Evolutionary conservation across 805 yeast species (phyloP), one percentile per base, ranked within the genome.

Genomic region (Spathaspora girioi): DNA sequence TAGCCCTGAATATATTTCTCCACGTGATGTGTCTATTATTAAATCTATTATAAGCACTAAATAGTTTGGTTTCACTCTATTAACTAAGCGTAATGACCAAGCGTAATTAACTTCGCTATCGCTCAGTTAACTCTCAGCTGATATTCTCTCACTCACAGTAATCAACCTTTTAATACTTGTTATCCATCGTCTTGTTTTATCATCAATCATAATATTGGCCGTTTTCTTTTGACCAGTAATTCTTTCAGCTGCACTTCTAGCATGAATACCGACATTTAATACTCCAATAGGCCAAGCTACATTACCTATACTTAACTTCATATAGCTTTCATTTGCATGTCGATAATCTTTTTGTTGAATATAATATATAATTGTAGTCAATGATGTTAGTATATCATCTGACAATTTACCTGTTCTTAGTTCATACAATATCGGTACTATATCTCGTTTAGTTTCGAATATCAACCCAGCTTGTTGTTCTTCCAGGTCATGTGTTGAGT

Each of bases 241-340:
- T 56, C 79, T 80, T 51, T 77, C 74, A 48, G 80, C 83, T 1
- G 87, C 83, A 50, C 84, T 79, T 53, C 96, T 70, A 10, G 83
- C 84, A 63, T 89, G 97, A 52, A 90, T 88, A 46, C 94, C 90
- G 14, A 90, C 86, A 51, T 81, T 81, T 7, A 82, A 73, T 12
- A 90, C 87, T 26, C 97, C 97, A 56, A 89, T 86, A 2, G 97
- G 97, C 96, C 96, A 90, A 4, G 94, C 92, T 2, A 87, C 89
- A 58, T 89, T 88, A 1, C 97, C 97, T 15, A 90, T 85, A 61
- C 93, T 85, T 51, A 90, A 68, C 55, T 85, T 79, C 73, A 89
- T 70, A 59, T 90, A 90, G 23, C 83, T 74, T 59, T 88, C 89
- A 53, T 80, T 80, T 4, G 93, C 89, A 47, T 69, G 69, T 38